Evolutionary conservation across 179 eudicot genomes (phyloP).

Genomic region (Drosera spatulata): DNA sequence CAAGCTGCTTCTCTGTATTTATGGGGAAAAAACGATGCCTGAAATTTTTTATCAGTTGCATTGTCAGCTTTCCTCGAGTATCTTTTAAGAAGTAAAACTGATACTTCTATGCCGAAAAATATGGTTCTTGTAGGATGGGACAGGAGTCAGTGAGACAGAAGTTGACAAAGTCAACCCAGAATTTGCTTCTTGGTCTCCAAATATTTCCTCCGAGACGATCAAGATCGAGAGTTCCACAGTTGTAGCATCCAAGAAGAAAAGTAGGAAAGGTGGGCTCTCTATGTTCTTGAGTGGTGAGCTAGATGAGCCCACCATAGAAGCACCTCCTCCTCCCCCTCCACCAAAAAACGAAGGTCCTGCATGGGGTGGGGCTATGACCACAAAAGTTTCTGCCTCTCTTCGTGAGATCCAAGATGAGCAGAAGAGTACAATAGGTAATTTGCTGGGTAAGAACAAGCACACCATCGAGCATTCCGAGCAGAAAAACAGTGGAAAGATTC

Average conservation of each 20-base stretch:
- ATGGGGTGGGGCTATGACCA: constrained; percentile 83
- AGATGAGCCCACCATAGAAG: constrained; percentile 44
- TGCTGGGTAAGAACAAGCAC: constrained; percentile 28
- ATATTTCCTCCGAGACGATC: constrained; percentile 15
- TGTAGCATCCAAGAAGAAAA: constrained; percentile 59
- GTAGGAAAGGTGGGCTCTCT: constrained; percentile 89
- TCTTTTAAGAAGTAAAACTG: too few species aligned
- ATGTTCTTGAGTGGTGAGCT: constrained; percentile 88
- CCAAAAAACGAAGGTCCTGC: constrained; percentile 87
- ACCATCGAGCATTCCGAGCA: constrained; percentile 32
- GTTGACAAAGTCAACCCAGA: constrained; percentile 14
- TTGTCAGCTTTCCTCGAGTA: too few species aligned
- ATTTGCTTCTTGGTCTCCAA: constrained; percentile 9
- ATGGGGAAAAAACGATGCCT: too few species aligned
- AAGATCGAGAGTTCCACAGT: constrained; percentile 22
- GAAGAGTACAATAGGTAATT: constrained; percentile 33
- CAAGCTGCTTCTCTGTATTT: too few species aligned
- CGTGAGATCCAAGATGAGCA: constrained; percentile 86
- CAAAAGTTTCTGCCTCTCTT: constrained; percentile 51
- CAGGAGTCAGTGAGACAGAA: constrained; percentile 15
- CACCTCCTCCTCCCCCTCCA: constrained; percentile 19
- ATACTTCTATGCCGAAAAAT: not conserved
- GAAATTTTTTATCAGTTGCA: too few species aligned
- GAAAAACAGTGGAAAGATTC: constrained; percentile 36
- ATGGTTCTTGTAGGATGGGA: constrained; percentile 28